These are phyloP conservation scores for Zychaea mexicana DNA, from an alignment of 371 early-diverging fungal genomes.

Conservation along the genomic window DNA sequence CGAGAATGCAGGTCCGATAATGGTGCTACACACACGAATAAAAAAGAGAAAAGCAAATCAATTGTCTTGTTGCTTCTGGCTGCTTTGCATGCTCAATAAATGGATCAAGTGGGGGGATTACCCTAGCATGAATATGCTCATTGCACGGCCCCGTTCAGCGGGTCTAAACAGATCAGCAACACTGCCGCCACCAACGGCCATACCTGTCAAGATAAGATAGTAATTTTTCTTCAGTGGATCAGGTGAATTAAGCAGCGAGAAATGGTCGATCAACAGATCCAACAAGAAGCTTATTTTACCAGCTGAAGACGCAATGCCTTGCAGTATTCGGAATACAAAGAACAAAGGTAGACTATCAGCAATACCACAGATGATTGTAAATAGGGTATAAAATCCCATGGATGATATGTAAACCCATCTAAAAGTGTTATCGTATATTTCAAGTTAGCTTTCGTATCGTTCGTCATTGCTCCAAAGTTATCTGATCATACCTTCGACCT, in stretches of 20 bases:
- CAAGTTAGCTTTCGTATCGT: neutral
- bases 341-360: slow-evolving; percentile 32
- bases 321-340: slow-evolving; percentile 40
- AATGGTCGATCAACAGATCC: no score
- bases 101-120: slow-evolving; percentile 10
- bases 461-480: neutral
- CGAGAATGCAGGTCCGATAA: slow-evolving; percentile 56
- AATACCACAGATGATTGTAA: slow-evolving; percentile 36
- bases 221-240: no score
- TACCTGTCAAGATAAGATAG: no score
- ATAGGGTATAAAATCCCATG: slow-evolving; percentile 29
- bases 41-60: neutral
- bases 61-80: no score
- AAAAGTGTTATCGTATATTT: neutral
- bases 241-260: no score
- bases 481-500: slow-evolving; percentile 26
- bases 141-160: slow-evolving; percentile 42
- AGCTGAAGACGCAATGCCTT: slow-evolving; percentile 37
- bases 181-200: slow-evolving; percentile 45
- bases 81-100: neutral
- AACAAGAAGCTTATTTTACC: no score
- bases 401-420: slow-evolving; percentile 32
- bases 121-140: slow-evolving; percentile 42
- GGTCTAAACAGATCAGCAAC: slow-evolving; percentile 41
- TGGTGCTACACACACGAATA: slow-evolving; percentile 26